Base-by-base conservation (phyloP, 306 rosid species). In the Dalbergia cochinchinensis region DNA sequence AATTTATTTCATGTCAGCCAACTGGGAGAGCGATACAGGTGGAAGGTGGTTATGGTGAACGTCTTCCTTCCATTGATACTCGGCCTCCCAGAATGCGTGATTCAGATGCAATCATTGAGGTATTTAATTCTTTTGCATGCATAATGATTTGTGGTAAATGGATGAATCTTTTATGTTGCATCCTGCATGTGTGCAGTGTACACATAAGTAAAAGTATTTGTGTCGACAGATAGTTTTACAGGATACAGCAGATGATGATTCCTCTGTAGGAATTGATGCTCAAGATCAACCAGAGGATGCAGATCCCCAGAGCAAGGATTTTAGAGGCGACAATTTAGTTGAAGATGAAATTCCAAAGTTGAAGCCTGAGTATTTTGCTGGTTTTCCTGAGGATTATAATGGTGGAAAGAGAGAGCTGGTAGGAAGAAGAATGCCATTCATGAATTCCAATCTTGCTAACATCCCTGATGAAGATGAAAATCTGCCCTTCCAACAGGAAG, bases 11-110 rank as follows among this genome's bases (percentile, higher is more conserved):
- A 71, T 84, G n/a, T 86, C 93, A 96, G 99, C 99, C 98, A 84
- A 81, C 97, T 72, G 99, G 99, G 70, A 93, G 99, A 84, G 98
- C 99, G 80, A 96, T 96, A 81, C 99, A 96, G 89, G 99, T 96
- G 77, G 99, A 96, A 93, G 87, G 94, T 84, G 98, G 99, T 74
- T 90, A 62, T 72, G 99, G 98, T 50, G 99, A 96, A 79, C 96
- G 99, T 71, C 89, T 96, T 74, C 99, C 99, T 69, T 93, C 99
- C 42, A 89, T 93, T 85, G 99, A 96, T 82, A 96, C 96, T 61
- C 94, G 99, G 15, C 96, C 97, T 66, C 96, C 98, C 41, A 88
- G 99, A 65, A 83, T 88, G 37, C 99, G 99, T 64, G 99, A 96
- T 87, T 86, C 97, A 48, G 99, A 96, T 87, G 94, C 99, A n/a